These are phyloP conservation scores for Fusarium scirpi DNA, from an alignment of 2,329 filamentous ascomycete genomes.

Conservation along the genomic window DNA sequence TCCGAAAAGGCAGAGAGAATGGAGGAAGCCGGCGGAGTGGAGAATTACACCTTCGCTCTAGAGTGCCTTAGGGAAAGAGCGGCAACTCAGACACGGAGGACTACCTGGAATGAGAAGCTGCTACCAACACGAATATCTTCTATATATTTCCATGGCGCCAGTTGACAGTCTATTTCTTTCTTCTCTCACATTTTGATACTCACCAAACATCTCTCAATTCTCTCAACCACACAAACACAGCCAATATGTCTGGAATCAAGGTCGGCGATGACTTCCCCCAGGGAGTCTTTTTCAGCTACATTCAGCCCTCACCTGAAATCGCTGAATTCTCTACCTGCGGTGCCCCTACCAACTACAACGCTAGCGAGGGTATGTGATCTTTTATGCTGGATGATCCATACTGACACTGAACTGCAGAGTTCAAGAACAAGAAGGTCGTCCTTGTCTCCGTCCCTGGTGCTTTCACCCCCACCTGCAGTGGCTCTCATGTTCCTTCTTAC, in stretches of 20 bases:
- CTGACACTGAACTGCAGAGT: conserved; percentile 55
- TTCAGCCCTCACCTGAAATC: conserved; percentile 78
- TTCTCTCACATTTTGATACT: conserved; percentile 17
- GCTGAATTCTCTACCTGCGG: conserved; percentile 80
- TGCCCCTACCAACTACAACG: conserved; percentile 80
- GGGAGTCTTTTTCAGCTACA: conserved; percentile 85
- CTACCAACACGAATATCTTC: conserved; percentile 31
- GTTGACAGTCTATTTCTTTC: background rate
- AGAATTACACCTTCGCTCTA: conserved; percentile 4
- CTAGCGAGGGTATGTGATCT: conserved; percentile 72
- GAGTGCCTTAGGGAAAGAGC: conserved; percentile 14
- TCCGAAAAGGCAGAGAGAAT: conserved; percentile 36
- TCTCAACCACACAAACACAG: conserved; percentile 16
- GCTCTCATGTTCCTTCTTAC: conserved; percentile 84
- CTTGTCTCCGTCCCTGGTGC: conserved; percentile 73
- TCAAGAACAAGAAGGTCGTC: conserved; percentile 68
- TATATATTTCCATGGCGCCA: conserved; percentile 15
- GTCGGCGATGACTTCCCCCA: conserved; percentile 86
- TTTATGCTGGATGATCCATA: conserved; percentile 5
- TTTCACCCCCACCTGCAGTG: conserved; percentile 89
- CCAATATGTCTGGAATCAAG: conserved; percentile 73
- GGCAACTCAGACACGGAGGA: conserved; percentile 16
- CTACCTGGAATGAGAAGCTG: conserved; percentile 6
- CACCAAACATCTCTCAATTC: conserved; percentile 3
- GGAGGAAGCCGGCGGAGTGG: conserved; percentile 13